A percentile compares a stretch with the other conserved stretches of the same genome.
These are phyloP conservation scores for Lindgomyces ingoldianus DNA, from an alignment of 495 filamentous ascomycete genomes.

Conservation along the genomic window DNA sequence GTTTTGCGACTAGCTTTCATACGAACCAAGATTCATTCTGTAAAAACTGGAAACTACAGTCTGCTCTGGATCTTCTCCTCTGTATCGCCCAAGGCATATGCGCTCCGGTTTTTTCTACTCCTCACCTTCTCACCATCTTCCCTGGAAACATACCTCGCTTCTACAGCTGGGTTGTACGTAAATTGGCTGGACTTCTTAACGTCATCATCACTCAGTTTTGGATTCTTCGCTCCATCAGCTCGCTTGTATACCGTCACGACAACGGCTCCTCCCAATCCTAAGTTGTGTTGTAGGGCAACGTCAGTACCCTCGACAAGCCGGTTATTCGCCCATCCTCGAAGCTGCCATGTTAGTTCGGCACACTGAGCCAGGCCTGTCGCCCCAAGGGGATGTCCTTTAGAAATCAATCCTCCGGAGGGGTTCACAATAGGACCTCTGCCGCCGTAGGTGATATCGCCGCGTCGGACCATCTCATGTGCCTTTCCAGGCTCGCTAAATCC, in stretches of 20 bases:
- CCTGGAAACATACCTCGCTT: conserved; percentile 76
- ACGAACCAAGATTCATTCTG: no score
- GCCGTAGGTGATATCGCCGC: conserved; percentile 87
- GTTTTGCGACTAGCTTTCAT: no score
- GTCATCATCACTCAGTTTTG: conserved; percentile 54
- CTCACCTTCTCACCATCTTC: conserved; percentile 69
- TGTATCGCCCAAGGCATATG: conserved; percentile 72
- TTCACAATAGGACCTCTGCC: conserved; percentile 78
- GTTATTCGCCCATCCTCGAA: conserved; percentile 93
- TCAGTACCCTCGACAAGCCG: conserved; percentile 65
- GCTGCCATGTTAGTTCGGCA: conserved; percentile 90
- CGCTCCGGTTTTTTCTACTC: conserved; percentile 64
- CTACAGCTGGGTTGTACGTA: conserved; percentile 89
- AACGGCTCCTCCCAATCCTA: conserved; percentile 85
- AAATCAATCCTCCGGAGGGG: conserved; percentile 87
- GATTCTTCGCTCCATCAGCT: conserved; percentile 68
- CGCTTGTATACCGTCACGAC: conserved; percentile 88
- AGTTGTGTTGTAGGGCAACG: conserved; percentile 84
- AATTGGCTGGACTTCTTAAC: conserved; percentile 64
- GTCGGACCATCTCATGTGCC: conserved; percentile 86
- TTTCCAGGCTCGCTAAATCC: conserved; percentile 76
- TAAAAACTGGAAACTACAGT: conserved; percentile 44
- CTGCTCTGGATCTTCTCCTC: conserved; percentile 65
- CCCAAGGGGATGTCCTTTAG: conserved; percentile 91
- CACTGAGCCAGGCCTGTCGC: conserved; percentile 92